Percentiles rank a stretch among this genome's conserved stretches.
Evolutionary conservation across 2,329 filamentous ascomycete species (phyloP).

Genomic region (Monilinia fructigena): DNA sequence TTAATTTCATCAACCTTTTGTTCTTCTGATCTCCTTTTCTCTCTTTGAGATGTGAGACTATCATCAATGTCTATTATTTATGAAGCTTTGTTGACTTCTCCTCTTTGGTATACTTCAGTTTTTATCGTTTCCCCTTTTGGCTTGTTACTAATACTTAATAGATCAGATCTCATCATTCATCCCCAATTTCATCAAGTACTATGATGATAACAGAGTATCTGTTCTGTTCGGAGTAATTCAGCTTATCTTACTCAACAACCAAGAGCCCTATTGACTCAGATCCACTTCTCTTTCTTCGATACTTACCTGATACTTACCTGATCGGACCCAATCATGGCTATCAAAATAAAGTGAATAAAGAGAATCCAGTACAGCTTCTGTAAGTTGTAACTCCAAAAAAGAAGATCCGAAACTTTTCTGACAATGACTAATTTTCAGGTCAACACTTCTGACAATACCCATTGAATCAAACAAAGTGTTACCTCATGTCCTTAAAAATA

Average conservation of each 20-base stretch:
- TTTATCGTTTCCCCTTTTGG: too few relatives aligned
- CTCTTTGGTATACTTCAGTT: too few relatives aligned
- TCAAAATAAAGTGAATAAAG: background rate
- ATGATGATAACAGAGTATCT: too few relatives aligned
- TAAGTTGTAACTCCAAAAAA: background rate
- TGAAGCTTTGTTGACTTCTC: too few relatives aligned
- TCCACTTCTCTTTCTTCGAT: background rate
- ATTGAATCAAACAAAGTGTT: background rate
- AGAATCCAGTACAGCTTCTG: background rate
- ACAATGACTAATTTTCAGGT: background rate
- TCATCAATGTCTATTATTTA: background rate
- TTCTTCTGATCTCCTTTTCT: background rate
- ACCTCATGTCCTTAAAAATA: background rate
- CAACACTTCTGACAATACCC: background rate
- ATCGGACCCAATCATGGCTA: background rate
- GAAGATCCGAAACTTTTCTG: background rate
- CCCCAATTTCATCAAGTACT: too few relatives aligned
- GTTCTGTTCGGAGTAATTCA: too few relatives aligned
- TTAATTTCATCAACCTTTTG: background rate
- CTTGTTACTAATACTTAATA: too few relatives aligned
- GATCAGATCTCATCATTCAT: too few relatives aligned
- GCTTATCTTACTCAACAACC: too few relatives aligned
- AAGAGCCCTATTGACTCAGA: background rate
- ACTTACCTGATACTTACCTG: background rate
- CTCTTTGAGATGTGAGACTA: background rate